These are phyloP conservation scores for Allantophomopsis lycopodina DNA, from an alignment of 2,329 filamentous ascomycete species.

Conservation along the genomic window DNA sequence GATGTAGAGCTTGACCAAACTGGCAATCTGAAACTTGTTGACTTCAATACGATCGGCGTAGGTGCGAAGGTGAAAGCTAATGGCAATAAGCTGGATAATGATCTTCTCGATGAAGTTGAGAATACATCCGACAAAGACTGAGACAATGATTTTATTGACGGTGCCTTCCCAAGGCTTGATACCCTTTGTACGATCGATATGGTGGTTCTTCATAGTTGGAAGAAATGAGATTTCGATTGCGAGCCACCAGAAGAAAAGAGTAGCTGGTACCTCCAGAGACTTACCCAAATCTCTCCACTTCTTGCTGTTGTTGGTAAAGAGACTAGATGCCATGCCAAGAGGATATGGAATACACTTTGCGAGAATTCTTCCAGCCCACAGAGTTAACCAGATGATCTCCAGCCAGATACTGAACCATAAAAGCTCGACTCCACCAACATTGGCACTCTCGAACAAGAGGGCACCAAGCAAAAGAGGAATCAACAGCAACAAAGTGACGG, in stretches of 20 bases:
- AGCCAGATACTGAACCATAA: constrained; percentile 95
- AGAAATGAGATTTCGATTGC: constrained; percentile 76
- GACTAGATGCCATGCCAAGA: constrained; percentile 49
- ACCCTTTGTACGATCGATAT: constrained; percentile 30
- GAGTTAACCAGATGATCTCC: constrained; percentile 80
- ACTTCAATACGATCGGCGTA: constrained; percentile 84
- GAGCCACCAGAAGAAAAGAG: constrained; percentile 85
- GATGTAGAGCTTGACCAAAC: constrained; percentile 47
- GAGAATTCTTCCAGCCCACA: constrained; percentile 62
- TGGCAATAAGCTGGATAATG: constrained; percentile 86
- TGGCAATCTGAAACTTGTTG: constrained; percentile 79
- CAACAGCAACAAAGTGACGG: constrained; percentile 47
- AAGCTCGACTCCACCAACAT: constrained; percentile 61
- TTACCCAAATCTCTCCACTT: constrained; percentile 88
- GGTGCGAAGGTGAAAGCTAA: constrained; percentile 81
- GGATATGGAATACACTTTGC: constrained; percentile 50
- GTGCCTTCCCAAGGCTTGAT: constrained; percentile 58
- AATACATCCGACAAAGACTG: constrained; percentile 65
- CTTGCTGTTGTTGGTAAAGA: constrained; percentile 73
- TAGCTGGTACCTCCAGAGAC: constrained; percentile 72
- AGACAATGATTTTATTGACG: constrained; percentile 75
- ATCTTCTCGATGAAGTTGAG: constrained; percentile 88
- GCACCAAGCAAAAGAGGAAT: constrained; percentile 55
- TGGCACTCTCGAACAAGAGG: constrained; percentile 41
- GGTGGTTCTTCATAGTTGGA: constrained; percentile 58